Conservation (phyloP, 2,329 filamentous ascomycete species). For the Rhynchosporium secalis region DNA sequence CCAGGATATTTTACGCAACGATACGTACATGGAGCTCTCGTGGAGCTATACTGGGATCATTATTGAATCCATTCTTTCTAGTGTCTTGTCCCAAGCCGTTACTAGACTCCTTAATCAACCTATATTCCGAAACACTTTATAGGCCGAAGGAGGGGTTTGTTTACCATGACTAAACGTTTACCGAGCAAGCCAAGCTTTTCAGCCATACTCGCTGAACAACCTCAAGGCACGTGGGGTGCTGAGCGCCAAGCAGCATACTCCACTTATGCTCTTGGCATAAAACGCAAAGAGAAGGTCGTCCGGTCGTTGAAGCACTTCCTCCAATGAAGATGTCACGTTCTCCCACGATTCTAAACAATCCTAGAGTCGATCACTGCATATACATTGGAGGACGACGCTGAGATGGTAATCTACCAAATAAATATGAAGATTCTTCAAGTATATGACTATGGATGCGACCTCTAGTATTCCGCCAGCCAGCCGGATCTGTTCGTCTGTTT, state of each 20-base stretch:
- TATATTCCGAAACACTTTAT: too few relatives aligned
- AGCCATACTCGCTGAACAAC: neutral
- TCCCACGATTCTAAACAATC: neutral
- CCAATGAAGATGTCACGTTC: neutral
- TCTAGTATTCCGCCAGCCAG: neutral
- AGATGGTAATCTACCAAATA: neutral
- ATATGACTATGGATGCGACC: constrained; percentile 8
- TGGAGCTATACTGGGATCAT: too few relatives aligned
- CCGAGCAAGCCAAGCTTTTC: constrained; percentile 3
- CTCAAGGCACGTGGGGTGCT: neutral
- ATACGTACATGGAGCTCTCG: too few relatives aligned
- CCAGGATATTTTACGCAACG: too few relatives aligned
- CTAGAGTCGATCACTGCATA: constrained; percentile 3
- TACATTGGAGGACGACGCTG: neutral
- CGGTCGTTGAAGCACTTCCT: neutral
- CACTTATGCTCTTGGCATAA: constrained; percentile 1
- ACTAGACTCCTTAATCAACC: too few relatives aligned
- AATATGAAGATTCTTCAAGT: neutral
- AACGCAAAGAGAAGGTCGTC: constrained; percentile 6
- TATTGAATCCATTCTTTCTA: too few relatives aligned
- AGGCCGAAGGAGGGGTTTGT: neutral
- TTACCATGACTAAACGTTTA: neutral
- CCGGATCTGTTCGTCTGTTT: neutral
- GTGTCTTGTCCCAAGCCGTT: too few relatives aligned
- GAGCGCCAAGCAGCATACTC: constrained; percentile 5